Evolutionary conservation across 805 yeast species (phyloP).

Genomic region (Sugiyamaella floridensis): DNA sequence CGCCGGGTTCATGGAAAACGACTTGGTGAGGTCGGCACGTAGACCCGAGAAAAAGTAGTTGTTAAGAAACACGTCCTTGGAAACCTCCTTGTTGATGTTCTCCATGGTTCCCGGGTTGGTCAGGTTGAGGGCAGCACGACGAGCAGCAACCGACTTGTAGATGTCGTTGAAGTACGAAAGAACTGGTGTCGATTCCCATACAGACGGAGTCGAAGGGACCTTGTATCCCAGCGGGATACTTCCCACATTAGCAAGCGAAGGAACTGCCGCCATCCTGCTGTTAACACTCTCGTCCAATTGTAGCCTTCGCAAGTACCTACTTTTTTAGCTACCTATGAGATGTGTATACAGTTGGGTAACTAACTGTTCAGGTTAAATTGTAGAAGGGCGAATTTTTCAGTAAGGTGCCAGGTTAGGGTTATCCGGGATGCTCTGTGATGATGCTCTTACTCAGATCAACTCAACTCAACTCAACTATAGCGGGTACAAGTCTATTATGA

Average conservation of each 20-base stretch:
- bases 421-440: no score
- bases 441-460: no score
- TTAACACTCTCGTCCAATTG: neutral
- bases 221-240: conserved; percentile 15
- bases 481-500: no score
- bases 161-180: conserved; percentile 73
- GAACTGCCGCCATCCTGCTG: conserved; percentile 16
- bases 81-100: conserved; percentile 86
- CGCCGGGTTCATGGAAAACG: conserved; percentile 82
- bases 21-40: conserved; percentile 93
- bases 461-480: no score
- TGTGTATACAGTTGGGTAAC: neutral
- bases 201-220: conserved; percentile 13
- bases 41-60: conserved; percentile 91
- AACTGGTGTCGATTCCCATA: conserved; percentile 80
- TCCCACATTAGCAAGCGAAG: conserved; percentile 23
- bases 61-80: conserved; percentile 84
- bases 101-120: conserved; percentile 93
- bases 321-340: neutral
- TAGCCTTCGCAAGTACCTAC: neutral
- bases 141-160: conserved; percentile 62
- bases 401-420: neutral
- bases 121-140: conserved; percentile 75
- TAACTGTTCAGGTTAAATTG: neutral
- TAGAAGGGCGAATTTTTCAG: neutral